These are phyloP conservation scores for Yamadazyma siamensis DNA, from an alignment of 1,139 yeast species.

Conservation along the genomic window DNA sequence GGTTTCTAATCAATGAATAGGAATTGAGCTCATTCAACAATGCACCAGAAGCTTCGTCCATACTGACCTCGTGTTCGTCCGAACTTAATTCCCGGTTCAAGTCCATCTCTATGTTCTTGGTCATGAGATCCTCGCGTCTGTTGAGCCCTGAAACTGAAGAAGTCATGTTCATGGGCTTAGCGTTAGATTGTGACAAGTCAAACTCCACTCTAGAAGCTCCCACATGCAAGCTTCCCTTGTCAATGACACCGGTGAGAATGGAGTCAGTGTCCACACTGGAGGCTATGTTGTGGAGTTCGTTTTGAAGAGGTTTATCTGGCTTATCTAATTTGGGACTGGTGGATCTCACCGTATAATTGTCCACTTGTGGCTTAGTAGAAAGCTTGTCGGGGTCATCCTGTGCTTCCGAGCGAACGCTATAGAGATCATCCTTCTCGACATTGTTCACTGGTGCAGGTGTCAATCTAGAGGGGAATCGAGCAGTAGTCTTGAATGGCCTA, in stretches of 20 bases:
- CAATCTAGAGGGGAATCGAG: background rate
- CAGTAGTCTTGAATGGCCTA: background rate
- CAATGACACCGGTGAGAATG: conserved; percentile 12
- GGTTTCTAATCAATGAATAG: conserved; percentile 10
- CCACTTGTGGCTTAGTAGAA: conserved; percentile 8
- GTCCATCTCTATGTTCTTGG: conserved; percentile 9
- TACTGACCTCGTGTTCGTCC: conserved; percentile 12
- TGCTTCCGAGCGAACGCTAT: conserved; percentile 1
- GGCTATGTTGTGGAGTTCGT: conserved; percentile 10
- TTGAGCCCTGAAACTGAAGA: conserved; percentile 1
- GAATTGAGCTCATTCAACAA: conserved; percentile 23
- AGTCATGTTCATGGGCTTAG: too few species aligned
- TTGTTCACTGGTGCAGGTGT: conserved; percentile 1
- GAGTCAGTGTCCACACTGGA: conserved; percentile 17
- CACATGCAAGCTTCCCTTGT: conserved; percentile 16
- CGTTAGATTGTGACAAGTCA: too few species aligned
- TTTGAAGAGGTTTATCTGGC: conserved; percentile 1
- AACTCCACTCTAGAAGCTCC: conserved; percentile 13
- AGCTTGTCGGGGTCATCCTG: conserved; percentile 8
- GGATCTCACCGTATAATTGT: conserved; percentile 6
- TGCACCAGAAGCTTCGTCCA: conserved; percentile 15
- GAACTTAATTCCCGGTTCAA: conserved; percentile 14
- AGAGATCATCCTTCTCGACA: conserved; percentile 1
- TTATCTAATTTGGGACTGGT: conserved; percentile 7
- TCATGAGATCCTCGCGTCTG: conserved; percentile 1